A percentile compares a stretch with the other conserved stretches of the same genome.
phyloP scores from a whole-genome alignment of 768 basidiomycete species.

The Podaxis mareebaensis region DNA sequence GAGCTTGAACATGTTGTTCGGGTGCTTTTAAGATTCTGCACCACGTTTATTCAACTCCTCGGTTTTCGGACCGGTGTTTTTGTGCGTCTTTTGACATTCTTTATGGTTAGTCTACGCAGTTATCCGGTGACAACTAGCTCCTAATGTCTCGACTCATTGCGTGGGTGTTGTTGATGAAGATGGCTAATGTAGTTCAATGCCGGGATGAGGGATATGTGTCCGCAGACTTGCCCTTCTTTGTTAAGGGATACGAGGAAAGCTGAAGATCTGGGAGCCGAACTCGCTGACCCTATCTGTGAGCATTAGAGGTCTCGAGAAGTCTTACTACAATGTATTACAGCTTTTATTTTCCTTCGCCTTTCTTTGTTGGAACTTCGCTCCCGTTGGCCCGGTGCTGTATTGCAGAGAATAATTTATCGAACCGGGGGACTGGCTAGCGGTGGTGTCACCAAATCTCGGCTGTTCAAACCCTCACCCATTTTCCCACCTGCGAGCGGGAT shows the following conservation, averaged over 20 bases:
- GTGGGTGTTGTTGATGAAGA: not conserved
- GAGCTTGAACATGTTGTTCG: not conserved
- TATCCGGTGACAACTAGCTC: not conserved
- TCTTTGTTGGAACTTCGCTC: not conserved
- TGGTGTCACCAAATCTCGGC: not conserved
- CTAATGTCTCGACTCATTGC: not conserved
- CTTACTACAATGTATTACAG: not conserved
- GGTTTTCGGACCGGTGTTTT: constrained; percentile 7
- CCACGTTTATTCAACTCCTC: not conserved
- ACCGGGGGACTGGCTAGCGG: not conserved
- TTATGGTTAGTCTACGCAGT: not conserved
- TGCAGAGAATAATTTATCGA: not conserved
- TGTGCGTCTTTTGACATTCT: not conserved
- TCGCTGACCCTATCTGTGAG: not conserved
- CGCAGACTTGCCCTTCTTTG: not conserved
- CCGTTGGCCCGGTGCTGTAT: not conserved
- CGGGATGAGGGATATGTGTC: not conserved
- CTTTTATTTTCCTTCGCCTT: not conserved
- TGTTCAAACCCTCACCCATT: not conserved
- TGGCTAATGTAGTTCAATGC: not conserved
- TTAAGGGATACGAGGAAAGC: not conserved
- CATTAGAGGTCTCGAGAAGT: not conserved
- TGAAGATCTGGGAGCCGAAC: not conserved
- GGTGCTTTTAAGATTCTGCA: not conserved
- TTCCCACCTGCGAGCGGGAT: not conserved